Evolutionary conservation across 2,329 filamentous ascomycete genomes (phyloP), one percentile per base, ranked within the genome.

Genomic region (Talaromyces sp.): DNA sequence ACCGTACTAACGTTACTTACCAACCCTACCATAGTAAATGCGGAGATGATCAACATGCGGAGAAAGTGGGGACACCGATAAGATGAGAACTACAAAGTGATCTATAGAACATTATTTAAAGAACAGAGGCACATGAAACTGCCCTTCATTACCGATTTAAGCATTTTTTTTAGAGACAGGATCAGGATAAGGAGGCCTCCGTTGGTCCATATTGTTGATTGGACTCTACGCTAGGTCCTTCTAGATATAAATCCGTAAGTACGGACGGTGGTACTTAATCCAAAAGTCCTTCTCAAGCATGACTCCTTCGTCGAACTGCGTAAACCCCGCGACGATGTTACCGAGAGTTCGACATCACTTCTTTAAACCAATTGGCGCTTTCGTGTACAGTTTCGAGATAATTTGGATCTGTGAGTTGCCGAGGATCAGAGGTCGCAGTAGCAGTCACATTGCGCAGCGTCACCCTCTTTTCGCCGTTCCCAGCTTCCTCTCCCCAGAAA

Each of bases 401-500:
- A 7, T 63, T n/a, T 9, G 61, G 61, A 49, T 63, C 60, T 5
- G 59, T 49, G 16, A 62, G 41, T 54, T 59, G 64, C 54, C n/a
- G 52, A 7, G 43, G 41, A 27, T 43, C 13, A 13, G 37, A 16
- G 22, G 52, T 19, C 14, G 22, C 10, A 22, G 50, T 19, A n/a
- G 14, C 50, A 33, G 60, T 60, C 16, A 62, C 14, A 27, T 33
- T n/a, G 13, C 41, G 35, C 22, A 66, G 19, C 3, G 64, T 62
- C 14, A 80, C 79, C 39, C 71, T 74, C 22, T 74, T 69, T 67
- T 80, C 75, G 1, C 71, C 77, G 63, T 77, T 72, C 0, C 77
- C 75, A 54, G 75, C 78, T 66, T 79, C 78, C 6, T 75, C 72
- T 0, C 78, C 79, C 72, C 75, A 80, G 66, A 82, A 81, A 68